Base-by-base conservation (phyloP, 1,284 basidiomycete species). In the Mycosarcoma maydis region DNA sequence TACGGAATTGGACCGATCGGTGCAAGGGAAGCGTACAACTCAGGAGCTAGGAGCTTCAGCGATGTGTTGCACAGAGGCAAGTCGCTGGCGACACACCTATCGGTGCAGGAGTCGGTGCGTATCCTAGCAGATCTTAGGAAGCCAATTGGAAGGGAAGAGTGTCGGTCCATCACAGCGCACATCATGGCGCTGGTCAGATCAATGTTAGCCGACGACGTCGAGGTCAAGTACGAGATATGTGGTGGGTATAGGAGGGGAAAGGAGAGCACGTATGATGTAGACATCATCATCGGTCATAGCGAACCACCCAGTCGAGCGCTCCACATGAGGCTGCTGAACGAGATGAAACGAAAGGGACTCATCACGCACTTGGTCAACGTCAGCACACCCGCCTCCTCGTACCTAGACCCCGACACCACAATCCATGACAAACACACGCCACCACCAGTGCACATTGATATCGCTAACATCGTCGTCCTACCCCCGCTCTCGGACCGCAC, bases 1-100 rank as follows among this genome's bases (percentile, higher is more conserved):
- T 79, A 81, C 36, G 71, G 78, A 5, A 71, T 81, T 6, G 79
- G 79, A 4, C 77, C 76, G 1, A 69, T 62, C 10, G 65, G 59
- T 4, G 76, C 79, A 1, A 36, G 72, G 10, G 58, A 71, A n/a
- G 72, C 72, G 32, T 81, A 72, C 50, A 71, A 75, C 34, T 47
- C 57, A 2, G 79, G 79, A 1, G 76, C 70, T 19, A 48, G 79
- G 9, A 53, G 56, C 4, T 66, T 76, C 17, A 53, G 49, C 3
- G 79, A 81, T 29, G 71, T 81, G 3, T 52, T 78, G n/a, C 22
- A 59, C 13, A 30, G 59, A 4, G 57, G 67, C 6, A 67, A 69
- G 27, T 65, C 45, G 20, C 32, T 75, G 4, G 71, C 67, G 7
- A 73, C 71, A 1, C 71, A 73, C 42, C 41, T 75, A 30, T 36